Conservation (phyloP, 176 grass and related monocot genomes). For the Musa troglodytarum region DNA sequence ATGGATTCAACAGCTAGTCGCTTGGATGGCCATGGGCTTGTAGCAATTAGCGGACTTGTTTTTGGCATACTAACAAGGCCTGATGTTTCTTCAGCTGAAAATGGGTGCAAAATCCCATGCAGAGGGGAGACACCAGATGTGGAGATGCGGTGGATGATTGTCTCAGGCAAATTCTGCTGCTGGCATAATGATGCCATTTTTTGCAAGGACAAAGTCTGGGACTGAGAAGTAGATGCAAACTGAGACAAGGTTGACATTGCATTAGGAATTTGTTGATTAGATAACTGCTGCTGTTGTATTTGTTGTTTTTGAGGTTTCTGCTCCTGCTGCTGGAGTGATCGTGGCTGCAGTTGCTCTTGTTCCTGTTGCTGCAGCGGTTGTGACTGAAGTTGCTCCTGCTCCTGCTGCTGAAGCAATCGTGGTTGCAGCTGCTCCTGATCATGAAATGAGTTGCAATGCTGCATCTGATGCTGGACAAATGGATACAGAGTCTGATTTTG, state of each 20-base stretch:
- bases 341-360: constrained; percentile 24
- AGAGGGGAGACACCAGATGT: constrained; percentile 37
- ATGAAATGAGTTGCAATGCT: constrained; percentile 38
- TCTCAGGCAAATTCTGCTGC: constrained; percentile 40
- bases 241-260: constrained; percentile 37
- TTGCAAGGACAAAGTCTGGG: constrained; percentile 34
- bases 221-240: constrained; percentile 33
- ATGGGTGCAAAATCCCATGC: constrained; percentile 50
- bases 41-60: constrained; percentile 36
- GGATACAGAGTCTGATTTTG: constrained; percentile 30
- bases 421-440: constrained; percentile 25
- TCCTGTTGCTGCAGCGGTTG: constrained; percentile 24
- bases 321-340: constrained; percentile 28
- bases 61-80: constrained; percentile 48
- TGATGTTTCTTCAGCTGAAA: constrained; percentile 54
- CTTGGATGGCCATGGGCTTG: constrained; percentile 77
- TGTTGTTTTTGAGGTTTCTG: constrained; percentile 7
- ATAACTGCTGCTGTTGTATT: constrained; percentile 37
- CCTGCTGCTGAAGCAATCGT: constrained; percentile 27
- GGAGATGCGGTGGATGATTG: constrained; percentile 29
- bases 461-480: constrained; percentile 59
- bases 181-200: constrained; percentile 36
- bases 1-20: constrained; percentile 48
- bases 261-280: constrained; percentile 48
- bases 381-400: not conserved